phyloP scores from a whole-genome alignment of 179 eudicot genomes.

The Patellifolia procumbens region DNA sequence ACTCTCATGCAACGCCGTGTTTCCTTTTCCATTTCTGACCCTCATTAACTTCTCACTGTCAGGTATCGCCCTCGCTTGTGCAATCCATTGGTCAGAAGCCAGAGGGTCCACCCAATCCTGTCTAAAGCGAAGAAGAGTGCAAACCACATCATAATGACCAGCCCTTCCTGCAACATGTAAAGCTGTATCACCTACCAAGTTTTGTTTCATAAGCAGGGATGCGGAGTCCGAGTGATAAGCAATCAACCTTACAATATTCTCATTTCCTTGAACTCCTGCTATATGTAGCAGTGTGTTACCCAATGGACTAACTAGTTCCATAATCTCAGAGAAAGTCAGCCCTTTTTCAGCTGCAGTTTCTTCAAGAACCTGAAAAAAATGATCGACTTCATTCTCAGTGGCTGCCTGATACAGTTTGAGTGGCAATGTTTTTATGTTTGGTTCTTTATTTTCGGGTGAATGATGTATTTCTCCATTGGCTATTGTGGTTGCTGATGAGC shows the following conservation, averaged over 20 bases:
- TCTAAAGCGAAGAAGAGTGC: background rate
- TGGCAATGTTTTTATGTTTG: too few species aligned
- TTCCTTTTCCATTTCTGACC: background rate
- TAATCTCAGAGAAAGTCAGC: too few species aligned
- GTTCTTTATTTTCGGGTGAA: too few species aligned
- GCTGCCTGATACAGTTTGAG: too few species aligned
- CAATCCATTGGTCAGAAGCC: too few species aligned
- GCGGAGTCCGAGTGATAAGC: background rate
- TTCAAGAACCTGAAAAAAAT: too few species aligned
- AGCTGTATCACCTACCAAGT: background rate
- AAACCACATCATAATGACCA: background rate
- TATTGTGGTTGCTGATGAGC: too few species aligned
- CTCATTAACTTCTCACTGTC: background rate
- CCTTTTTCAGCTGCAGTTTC: too few species aligned
- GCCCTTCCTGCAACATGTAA: background rate
- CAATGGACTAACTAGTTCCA: background rate
- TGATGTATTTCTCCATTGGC: too few species aligned
- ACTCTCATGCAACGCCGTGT: background rate
- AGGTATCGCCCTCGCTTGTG: too few species aligned
- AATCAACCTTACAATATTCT: background rate
- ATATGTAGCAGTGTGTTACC: background rate
- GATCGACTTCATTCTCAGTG: too few species aligned
- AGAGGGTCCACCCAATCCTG: too few species aligned
- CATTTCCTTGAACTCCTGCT: background rate
- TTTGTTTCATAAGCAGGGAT: background rate